Evolutionary conservation across 208 protist species (phyloP), one percentile per base, ranked within the genome.

Genomic region (Acanthamoeba royreba): DNA sequence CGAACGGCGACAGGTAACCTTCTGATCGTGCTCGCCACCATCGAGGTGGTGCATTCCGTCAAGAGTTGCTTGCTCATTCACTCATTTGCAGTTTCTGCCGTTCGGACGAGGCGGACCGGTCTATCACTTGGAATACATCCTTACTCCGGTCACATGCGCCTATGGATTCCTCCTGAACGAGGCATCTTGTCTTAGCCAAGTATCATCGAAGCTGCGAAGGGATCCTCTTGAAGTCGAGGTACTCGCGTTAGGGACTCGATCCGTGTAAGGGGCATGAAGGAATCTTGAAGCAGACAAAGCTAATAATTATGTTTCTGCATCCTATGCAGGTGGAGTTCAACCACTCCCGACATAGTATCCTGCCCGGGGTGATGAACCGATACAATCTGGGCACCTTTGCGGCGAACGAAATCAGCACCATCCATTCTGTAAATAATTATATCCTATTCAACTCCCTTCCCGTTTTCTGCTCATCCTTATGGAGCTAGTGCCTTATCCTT

Each of bases 361-460:
- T 91, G 2, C 61, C 81, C 31, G 95, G 95, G 7, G 87, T 72
- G 33, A 96, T 81, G 15, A 95, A 94, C 66, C 40, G 93, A 47
- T 96, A 96, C 85, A 79, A 94, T 79, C 61, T 96, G 31, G 95
- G 95, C 87, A 93, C 49, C 66, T 96, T 95, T 61, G 43, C 77
- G 7, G 95, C 95, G n/a, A 94, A 96, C 86, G 95, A 96, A 93
- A 85, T 95, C 4, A 92, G 87, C 53, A 93, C 93, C 53, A 96
- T 96, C 25, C 95, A 96, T 55, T 93, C 93, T 46, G 74, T 94
- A 43, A 93, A 96, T 81, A 96, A 96, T 94, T 92, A 92, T 96
- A 96, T 55, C 72, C 86, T 92, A n/a, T 15, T 31, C 81, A 7
- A 45, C 33, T 4, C 31, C 15, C 28, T 53, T 74, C 33, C 25